Evolutionary conservation across 2,329 filamentous ascomycete species (phyloP), one percentile per base, ranked within the genome.

Genomic region (Colletotrichum cordylinicola): DNA sequence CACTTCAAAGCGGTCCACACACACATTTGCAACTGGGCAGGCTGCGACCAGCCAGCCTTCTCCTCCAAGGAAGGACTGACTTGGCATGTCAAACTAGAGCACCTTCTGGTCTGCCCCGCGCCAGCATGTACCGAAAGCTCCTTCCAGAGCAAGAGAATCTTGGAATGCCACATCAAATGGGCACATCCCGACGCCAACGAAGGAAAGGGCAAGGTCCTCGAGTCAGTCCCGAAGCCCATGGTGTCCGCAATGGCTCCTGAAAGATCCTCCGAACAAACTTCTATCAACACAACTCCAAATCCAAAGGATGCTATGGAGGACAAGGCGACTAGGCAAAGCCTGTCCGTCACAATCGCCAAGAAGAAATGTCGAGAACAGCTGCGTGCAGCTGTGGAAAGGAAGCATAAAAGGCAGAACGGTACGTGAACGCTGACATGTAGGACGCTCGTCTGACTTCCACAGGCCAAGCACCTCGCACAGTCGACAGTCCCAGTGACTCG

Each of bases 31-130:
- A 83, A 83, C 67, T 88, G 86, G 87, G 81, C 81, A 3, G 80
- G 81, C 27, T 88, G 87, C 55, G 74, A 79, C 2, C 81, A 82
- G 8, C 77, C 80, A 1, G 82, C 82, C 61, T 88, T 87, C 69
- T 78, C 81, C 4, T 84, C 84, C 2, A 81, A 81, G 16, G 82
- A 84, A 39, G 85, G 82, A 10, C 82, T 88, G 37, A 81, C 83
- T 18, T 85, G 86, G 80, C 87, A 88, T 73, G 85, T 88, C 52
- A 86, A 88, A 71, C 80, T 80, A 24, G 84, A 87, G 62, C 87
- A 88, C 74, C 80, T 88, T 13, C 81, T 88, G 33, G 78, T 85
- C 31, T 88, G 87, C 35, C 87, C 87, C 0, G 81, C 83, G 2
- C 78, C 81, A 0, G 84, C 83, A 1, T 88, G 87, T 70, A 79